phyloP scores from a whole-genome alignment of 345 rosid species.

The Excoecaria cochinchinensis region DNA sequence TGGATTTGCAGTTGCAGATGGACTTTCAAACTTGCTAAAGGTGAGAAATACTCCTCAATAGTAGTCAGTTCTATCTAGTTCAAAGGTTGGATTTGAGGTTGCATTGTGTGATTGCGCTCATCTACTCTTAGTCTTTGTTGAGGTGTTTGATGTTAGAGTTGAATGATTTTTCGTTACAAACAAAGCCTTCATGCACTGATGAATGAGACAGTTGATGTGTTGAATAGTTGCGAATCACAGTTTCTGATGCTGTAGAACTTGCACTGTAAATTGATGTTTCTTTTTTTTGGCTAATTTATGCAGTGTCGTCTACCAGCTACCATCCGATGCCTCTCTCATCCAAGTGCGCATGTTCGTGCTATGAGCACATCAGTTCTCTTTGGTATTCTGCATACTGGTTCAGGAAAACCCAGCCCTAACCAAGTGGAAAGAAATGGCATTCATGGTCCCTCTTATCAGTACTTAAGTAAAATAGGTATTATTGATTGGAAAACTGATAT shows the following conservation, averaged over 20 bases:
- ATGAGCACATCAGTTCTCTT: slow-evolving; percentile 85
- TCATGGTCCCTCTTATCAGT: slow-evolving; percentile 48
- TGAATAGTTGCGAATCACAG: background rate
- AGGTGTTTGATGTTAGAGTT: background rate
- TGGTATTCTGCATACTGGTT: slow-evolving; percentile 53
- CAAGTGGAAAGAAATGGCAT: slow-evolving; percentile 48
- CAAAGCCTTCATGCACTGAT: background rate
- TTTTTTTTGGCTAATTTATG: slow-evolving; percentile 25
- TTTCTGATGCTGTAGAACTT: background rate
- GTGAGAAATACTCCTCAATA: slow-evolving; percentile 31
- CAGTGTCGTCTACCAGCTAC: slow-evolving; percentile 96
- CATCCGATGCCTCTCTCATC: slow-evolving; percentile 78
- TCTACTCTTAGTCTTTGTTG: background rate
- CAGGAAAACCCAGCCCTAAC: slow-evolving; percentile 39
- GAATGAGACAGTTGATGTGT: background rate
- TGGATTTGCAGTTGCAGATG: slow-evolving; percentile 83
- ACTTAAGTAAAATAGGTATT: slow-evolving; percentile 40
- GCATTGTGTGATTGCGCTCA: no score
- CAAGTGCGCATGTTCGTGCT: slow-evolving; percentile 94
- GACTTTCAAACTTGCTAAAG: slow-evolving; percentile 86
- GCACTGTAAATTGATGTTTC: slow-evolving; percentile 2
- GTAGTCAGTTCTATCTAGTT: background rate
- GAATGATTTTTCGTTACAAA: background rate
- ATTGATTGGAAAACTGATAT: slow-evolving; percentile 81
- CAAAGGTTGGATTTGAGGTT: background rate